Evolutionary conservation across 192 early-diverging fungal genomes (phyloP).

Genomic region (Backusella circina): DNA sequence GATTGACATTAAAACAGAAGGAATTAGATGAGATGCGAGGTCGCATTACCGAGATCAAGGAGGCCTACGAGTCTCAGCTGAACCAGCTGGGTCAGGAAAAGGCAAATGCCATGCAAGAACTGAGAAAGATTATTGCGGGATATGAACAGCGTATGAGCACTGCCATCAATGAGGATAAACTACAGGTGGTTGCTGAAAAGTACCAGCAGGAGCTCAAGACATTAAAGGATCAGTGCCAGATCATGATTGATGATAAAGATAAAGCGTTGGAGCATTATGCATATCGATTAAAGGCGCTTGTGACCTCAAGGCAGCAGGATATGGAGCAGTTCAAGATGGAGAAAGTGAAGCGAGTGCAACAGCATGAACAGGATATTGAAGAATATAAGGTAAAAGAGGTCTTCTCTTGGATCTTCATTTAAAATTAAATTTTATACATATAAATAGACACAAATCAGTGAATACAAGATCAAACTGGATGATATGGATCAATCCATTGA

Average conservation of each 20-base stretch:
- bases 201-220: constrained; percentile 7
- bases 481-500: neutral
- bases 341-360: neutral
- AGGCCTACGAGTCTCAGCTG: neutral
- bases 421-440: no score
- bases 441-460: constrained; percentile 6
- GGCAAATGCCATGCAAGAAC: neutral
- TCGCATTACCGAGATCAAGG: constrained; percentile 9
- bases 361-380: constrained; percentile 6
- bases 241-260: constrained; percentile 18
- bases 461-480: neutral
- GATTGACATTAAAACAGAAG: neutral
- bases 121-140: neutral
- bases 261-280: constrained; percentile 23
- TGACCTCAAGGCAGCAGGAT: constrained; percentile 12
- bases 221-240: constrained; percentile 22
- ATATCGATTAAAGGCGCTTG: constrained; percentile 17
- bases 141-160: neutral
- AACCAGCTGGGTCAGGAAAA: constrained; percentile 16
- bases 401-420: no score
- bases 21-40: constrained; percentile 1
- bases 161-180: neutral
- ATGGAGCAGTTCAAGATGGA: constrained; percentile 7
- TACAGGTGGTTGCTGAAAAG: constrained; percentile 12
- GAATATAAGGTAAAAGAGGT: neutral